These are phyloP conservation scores for Kockovaella imperatae DNA, from an alignment of 768 basidiomycete genomes.

Conservation along the genomic window DNA sequence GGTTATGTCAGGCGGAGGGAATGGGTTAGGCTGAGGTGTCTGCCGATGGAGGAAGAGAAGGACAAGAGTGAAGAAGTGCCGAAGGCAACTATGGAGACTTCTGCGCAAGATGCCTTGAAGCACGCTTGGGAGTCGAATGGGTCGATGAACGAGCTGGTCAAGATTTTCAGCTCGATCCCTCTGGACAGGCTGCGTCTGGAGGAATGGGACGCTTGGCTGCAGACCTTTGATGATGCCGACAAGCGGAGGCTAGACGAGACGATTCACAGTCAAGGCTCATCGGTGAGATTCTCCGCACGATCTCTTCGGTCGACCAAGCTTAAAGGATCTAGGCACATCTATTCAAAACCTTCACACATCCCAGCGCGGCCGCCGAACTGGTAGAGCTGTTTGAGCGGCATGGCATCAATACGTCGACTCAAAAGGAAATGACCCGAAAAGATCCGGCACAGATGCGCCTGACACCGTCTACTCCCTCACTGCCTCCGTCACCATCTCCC, in stretches of 20 bases:
- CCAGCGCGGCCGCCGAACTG: constrained; percentile 1
- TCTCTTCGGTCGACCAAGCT: constrained; percentile 3
- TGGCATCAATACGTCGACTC: constrained; percentile 3
- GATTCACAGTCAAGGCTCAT: constrained; percentile 8
- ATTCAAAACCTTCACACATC: constrained; percentile 9
- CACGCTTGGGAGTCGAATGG: not conserved
- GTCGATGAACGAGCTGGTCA: constrained; percentile 7
- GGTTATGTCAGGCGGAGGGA: constrained; percentile 38
- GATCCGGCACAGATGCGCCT: no score
- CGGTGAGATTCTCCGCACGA: constrained; percentile 15
- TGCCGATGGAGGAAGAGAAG: not conserved
- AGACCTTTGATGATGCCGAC: not conserved
- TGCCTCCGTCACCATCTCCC: not conserved
- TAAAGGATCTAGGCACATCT: constrained; percentile 8
- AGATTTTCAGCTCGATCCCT: constrained; percentile 9
- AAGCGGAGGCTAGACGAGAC: constrained; percentile 5
- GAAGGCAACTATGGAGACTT: not conserved
- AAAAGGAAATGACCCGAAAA: no score
- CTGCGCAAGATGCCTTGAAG: not conserved
- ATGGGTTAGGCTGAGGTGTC: constrained; percentile 32
- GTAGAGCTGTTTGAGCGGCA: constrained; percentile 5
- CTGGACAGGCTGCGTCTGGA: constrained; percentile 32
- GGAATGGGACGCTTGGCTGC: constrained; percentile 25
- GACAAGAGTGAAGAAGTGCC: not conserved
- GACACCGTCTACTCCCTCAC: not conserved